Evolutionary conservation across 208 protist genomes (phyloP).

Genomic region (Naegleria fowleri): DNA sequence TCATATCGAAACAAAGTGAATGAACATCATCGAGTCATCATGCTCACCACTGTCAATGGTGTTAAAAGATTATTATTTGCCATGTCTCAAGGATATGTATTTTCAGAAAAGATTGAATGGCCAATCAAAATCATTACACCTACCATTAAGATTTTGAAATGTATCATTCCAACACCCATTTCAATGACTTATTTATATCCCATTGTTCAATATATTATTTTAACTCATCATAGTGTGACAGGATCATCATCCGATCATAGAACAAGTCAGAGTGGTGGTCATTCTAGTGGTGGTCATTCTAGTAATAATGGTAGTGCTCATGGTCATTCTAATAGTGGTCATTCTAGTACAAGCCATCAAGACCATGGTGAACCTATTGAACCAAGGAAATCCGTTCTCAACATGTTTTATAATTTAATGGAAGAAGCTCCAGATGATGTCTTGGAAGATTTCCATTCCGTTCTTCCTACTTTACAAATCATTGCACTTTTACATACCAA

Average conservation of each 20-base stretch:
- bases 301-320: too few species aligned
- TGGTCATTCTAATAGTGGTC: too few species aligned
- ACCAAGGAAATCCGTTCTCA: not conserved
- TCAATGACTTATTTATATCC: not conserved
- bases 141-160: not conserved
- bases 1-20: not conserved
- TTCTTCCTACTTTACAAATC: not conserved
- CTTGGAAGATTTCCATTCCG: not conserved
- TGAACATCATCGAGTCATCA: not conserved
- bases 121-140: not conserved
- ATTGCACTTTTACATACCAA: conserved; percentile 7
- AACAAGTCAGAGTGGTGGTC: too few species aligned
- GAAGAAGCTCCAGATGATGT: not conserved
- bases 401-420: not conserved
- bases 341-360: not conserved
- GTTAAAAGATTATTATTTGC: not conserved
- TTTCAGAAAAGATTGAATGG: not conserved
- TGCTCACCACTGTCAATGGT: not conserved
- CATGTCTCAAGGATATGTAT: not conserved
- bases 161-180: not conserved
- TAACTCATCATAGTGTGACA: conserved; percentile 4
- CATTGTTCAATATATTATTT: not conserved
- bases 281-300: too few species aligned
- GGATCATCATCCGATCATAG: too few species aligned
- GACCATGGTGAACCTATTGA: not conserved